These are phyloP conservation scores for Larix kaempferi DNA, from an alignment of 75 land plant species.

Conservation along the genomic window DNA sequence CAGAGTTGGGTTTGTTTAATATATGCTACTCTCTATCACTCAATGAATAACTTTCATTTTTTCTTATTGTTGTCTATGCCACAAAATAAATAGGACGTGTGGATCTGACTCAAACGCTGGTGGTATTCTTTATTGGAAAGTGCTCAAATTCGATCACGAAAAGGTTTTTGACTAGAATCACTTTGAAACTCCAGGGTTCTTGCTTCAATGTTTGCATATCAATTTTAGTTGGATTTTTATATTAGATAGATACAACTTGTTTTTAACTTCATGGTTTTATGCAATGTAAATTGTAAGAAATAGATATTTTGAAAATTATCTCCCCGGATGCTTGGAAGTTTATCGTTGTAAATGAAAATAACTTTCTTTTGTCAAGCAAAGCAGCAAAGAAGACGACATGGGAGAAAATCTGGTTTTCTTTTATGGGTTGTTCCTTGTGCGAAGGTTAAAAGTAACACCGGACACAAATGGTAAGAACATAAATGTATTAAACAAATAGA, in stretches of 20 bases:
- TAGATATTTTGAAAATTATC: too few relatives aligned
- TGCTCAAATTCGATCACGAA: constrained; percentile 1
- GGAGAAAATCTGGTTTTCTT: constrained; percentile 2
- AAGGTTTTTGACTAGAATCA: constrained; percentile 4
- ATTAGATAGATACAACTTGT: too few relatives aligned
- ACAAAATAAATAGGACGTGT: constrained; percentile 3
- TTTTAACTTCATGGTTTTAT: too few relatives aligned
- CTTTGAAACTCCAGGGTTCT: neutral
- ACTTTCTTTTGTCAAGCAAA: neutral
- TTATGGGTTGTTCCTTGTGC: constrained; percentile 13
- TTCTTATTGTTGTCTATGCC: neutral
- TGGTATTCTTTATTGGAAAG: constrained; percentile 7
- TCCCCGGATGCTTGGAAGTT: too few relatives aligned
- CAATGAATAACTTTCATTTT: neutral
- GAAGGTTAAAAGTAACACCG: constrained; percentile 7
- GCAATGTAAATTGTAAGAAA: too few relatives aligned
- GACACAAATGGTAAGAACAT: neutral
- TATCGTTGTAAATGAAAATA: neutral
- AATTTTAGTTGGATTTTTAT: too few relatives aligned
- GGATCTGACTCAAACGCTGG: constrained; percentile 2
- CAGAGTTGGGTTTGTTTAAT: neutral
- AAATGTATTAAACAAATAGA: neutral
- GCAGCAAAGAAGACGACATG: neutral
- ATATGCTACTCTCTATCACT: neutral
- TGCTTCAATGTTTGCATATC: neutral